phyloP scores from a whole-genome alignment of 768 basidiomycete species.

The Boletus sp. region DNA sequence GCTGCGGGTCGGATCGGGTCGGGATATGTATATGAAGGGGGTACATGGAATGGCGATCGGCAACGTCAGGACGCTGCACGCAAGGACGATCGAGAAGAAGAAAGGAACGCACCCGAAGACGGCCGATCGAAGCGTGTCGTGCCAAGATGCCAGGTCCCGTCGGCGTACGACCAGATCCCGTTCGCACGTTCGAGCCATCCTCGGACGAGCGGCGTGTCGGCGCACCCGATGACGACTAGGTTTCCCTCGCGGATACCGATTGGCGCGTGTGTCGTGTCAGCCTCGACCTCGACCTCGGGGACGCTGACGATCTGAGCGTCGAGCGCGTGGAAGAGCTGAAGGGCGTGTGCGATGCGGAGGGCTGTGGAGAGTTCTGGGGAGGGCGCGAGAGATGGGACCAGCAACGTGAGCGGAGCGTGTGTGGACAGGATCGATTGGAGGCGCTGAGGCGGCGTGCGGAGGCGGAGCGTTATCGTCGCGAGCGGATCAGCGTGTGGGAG shows the following conservation, averaged over 20 bases:
- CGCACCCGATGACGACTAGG: conserved; percentile 56
- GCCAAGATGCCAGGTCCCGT: conserved; percentile 17
- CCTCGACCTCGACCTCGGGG: conserved; percentile 26
- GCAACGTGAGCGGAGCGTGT: conserved; percentile 50
- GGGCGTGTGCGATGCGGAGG: conserved; percentile 62
- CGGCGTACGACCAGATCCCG: conserved; percentile 19
- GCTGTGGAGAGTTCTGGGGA: conserved; percentile 52
- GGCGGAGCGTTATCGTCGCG: not conserved
- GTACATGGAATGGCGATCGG: not conserved
- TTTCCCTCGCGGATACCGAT: conserved; percentile 40
- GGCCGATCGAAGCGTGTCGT: conserved; percentile 16
- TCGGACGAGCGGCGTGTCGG: conserved; percentile 34
- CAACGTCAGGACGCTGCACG: not conserved
- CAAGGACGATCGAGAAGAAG: not conserved
- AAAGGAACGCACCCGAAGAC: conserved; percentile 16
- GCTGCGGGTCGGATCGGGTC: conserved; percentile 25
- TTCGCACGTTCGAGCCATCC: conserved; percentile 29
- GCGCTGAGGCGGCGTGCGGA: conserved; percentile 35
- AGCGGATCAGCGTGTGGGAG: not conserved
- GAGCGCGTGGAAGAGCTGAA: conserved; percentile 66
- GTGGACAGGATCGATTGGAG: conserved; percentile 66
- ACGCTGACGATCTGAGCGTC: conserved; percentile 60
- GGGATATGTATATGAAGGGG: too few species aligned
- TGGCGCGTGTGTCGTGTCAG: not conserved
- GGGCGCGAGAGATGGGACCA: conserved; percentile 43